Base-by-base conservation (phyloP, 2,329 filamentous ascomycete species). In the Blumeria graminis region DNA sequence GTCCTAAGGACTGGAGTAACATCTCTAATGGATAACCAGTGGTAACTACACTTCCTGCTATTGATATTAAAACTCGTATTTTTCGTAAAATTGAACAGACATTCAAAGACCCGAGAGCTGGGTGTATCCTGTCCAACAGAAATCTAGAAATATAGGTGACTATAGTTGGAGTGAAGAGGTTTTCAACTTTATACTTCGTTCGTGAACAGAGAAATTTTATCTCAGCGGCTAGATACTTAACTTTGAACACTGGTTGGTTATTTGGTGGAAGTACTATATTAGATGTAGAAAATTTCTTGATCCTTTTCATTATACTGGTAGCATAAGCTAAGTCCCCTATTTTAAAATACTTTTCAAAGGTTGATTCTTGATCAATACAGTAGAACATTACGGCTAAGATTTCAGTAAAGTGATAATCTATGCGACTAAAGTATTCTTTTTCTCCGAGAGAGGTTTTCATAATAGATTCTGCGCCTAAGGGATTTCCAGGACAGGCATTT, bases 1-100 rank as follows among this genome's bases (percentile, higher is more conserved):
- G 80, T 9, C 84, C 76, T 18, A 94, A 73, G 1, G 84, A 82
- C 63, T 88, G 85, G 1, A 98, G 73, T 0, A 94, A 74, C 85
- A 95, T 92, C 67, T 98, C 86, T 13, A 95, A 68, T 10, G 87
- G 85, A 65, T 96, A 96, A 0, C 83, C 84, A 43, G 78, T 71
- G 28, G 83, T 72, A n/a, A 84, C 85, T 55, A 81, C 74, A 0
- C 77, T 67, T 0, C 87, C 88, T 32, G 87, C 83, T 50, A 96
- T 71, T 58, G 80, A 84, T 32, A 96, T 75, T 14, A 96, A 70
- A 8, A 95, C 77, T 36, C 88, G 77, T 51, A 96, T 75, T 65
- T 93, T 94, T 41, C 89, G 81, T 55, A 98, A 75, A 3, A 94
- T 80, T 1, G 87, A 83, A 65, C 87, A 92, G 39, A 86, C 84